Base-by-base conservation (phyloP, 805 yeast genomes). In the Lachancea waltii region DNA sequence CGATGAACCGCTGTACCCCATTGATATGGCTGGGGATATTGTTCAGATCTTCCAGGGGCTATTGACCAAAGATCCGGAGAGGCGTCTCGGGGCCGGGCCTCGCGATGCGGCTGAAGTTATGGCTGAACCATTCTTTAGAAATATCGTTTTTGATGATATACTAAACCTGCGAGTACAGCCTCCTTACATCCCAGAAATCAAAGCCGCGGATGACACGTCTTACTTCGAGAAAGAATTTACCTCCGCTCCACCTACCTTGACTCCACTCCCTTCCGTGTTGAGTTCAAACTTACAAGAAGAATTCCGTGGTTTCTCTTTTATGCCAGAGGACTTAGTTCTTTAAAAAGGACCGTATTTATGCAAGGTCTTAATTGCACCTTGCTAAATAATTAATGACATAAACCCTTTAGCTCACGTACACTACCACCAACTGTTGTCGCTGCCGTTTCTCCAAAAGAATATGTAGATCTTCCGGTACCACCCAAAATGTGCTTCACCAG, bases 211-310 rank as follows among this genome's bases (percentile, higher is more conserved):
- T 41, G 97, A 89, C 62, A 87, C 89, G 32, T 75, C 92, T 3
- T 86, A 86, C 66, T 92, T 92, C 57, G 98, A 92, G 64, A 83
- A 81, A 52, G 96, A 87, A 59, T 92, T 92, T 58, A 92, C 98
- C 0, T 77, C 87, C 0, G 97, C 92, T 54, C 82, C 92, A 24
- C 96, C 97, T 24, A 81, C 95, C 35, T 71, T 90, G 62, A 92
- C 98, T 1, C 98, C 98, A 2, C 89, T 92, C 34, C 90, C 86
- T 44, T 81, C 95, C 21, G 79, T 84, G 5, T 69, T 92, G 53
- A 81, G 92, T 10, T 77, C 92, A 2, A 76, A 80, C 19, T 81
- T 83, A 77, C 98, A 92, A 69, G 97, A 92, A 54, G 94, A 86
- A 66, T 92, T 92, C 74, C 78, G 97, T 51, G 98, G 98, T 3